A percentile compares a stretch with the other conserved stretches of the same genome.
Conservation (phyloP, 345 rosid genomes). For the Geranium rotundifolium region DNA sequence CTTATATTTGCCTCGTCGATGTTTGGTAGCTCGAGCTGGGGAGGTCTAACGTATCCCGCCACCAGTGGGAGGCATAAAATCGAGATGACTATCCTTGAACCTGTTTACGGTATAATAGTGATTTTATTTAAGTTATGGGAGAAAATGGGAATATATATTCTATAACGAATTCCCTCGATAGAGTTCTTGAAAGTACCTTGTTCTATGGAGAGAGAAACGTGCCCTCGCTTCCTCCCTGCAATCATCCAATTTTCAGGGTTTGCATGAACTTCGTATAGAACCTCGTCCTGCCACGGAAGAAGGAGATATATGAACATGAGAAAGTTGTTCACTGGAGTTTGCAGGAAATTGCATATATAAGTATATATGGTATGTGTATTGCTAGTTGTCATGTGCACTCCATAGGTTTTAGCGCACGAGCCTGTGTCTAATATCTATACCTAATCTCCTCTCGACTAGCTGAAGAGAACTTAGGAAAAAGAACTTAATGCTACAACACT, state of each 20-base stretch:
- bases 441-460: no score
- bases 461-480: no score
- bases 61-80: conserved; percentile 71
- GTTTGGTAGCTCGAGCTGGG: conserved; percentile 58
- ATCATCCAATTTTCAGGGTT: conserved; percentile 85
- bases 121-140: neutral
- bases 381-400: no score
- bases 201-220: conserved; percentile 49
- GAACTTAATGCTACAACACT: no score
- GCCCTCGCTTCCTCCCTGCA: conserved; percentile 92
- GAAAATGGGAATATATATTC: neutral
- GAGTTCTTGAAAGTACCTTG: conserved; percentile 38
- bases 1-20: conserved; percentile 63
- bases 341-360: no score
- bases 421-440: no score
- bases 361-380: no score
- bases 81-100: conserved; percentile 68
- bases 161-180: no score
- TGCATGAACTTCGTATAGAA: conserved; percentile 76
- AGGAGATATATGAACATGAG: no score
- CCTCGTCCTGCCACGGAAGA: conserved; percentile 47
- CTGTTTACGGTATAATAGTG: conserved; percentile 19
- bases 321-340: no score
- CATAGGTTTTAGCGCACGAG: no score
- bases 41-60: conserved; percentile 86